Evolutionary conservation across 495 filamentous ascomycete genomes (phyloP), one percentile per base, ranked within the genome.

Genomic region (Diplogelasinospora grovesii): DNA sequence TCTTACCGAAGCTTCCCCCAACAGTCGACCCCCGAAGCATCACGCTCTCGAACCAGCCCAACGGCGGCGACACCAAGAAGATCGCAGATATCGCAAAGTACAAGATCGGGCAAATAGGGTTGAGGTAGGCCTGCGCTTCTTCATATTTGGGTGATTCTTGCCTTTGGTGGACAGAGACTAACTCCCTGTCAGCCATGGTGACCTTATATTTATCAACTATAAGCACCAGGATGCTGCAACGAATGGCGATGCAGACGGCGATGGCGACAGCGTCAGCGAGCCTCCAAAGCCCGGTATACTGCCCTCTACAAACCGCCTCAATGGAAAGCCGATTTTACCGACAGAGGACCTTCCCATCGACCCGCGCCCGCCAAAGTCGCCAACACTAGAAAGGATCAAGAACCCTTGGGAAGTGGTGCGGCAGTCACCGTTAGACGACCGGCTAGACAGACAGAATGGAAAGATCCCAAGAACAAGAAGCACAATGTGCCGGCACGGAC

Each of bases 401-500:
- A 95, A 90, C 48, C 89, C 92, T 2, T 96, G 92, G 93, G 90
- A 97, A 47, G 74, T 79, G 10, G 86, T 96, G 5, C 73, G 79
- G 48, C 92, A 98, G 62, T 92, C 87, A 2, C 67, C 81, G 0
- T 68, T 97, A 0, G 92, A 99, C 56, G 76, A 97, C 54, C 64
- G 74, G 16, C 64, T 99, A 47, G 92, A 99, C 53, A 86, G 77
- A 65, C 73, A 80, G 50, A 86, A 95, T 77, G 93, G 92, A 37
- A 99, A 96, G 70, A 97, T 97, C 33, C 74, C 79, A 23, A 73
- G 92, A 34, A 67, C 65, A 26, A 70, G 71, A 26, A 93, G 96
- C 52, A 89, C 86, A 54, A 89, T 99, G 85, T 99, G 92, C 67
- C 83, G 83, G 50, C 92, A 99, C 61, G 89, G 90, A 5, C 79